phyloP scores from a whole-genome alignment of 2,329 filamentous ascomycete species.

The Pestalotiopsis sp. region DNA sequence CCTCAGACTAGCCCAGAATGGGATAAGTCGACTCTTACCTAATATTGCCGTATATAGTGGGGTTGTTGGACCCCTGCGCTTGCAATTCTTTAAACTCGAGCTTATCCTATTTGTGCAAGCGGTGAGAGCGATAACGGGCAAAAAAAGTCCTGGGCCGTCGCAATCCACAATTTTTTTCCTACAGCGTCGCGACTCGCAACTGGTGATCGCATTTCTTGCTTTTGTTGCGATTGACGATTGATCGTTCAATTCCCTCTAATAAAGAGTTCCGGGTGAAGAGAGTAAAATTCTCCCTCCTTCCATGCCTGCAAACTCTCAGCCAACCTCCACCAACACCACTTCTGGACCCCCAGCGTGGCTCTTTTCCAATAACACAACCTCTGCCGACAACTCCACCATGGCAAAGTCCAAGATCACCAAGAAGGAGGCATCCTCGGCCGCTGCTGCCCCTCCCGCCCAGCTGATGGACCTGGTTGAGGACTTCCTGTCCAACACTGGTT shows the following conservation, averaged over 20 bases:
- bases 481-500: slow-evolving; percentile 68
- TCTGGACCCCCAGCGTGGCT: slow-evolving; percentile 31
- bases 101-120: neutral
- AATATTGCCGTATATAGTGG: neutral
- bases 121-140: neutral
- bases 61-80: neutral
- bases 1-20: no score
- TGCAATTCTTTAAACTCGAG: neutral
- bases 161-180: slow-evolving; percentile 6
- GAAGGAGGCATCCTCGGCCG: slow-evolving; percentile 18
- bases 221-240: neutral
- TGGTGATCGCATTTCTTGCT: neutral
- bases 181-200: neutral
- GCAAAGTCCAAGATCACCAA: slow-evolving; percentile 23
- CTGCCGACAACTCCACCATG: slow-evolving; percentile 17
- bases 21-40: neutral
- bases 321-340: slow-evolving; percentile 16
- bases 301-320: slow-evolving; percentile 2
- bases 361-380: slow-evolving; percentile 31
- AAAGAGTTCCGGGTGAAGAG: neutral
- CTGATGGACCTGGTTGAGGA: slow-evolving; percentile 66
- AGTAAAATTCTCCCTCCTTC: neutral
- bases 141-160: neutral
- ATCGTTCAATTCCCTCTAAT: neutral
- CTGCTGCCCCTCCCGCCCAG: slow-evolving; percentile 50